Base-by-base conservation (phyloP, 2,329 filamentous ascomycete genomes). In the Ophidiomyces ophidiicola region DNA sequence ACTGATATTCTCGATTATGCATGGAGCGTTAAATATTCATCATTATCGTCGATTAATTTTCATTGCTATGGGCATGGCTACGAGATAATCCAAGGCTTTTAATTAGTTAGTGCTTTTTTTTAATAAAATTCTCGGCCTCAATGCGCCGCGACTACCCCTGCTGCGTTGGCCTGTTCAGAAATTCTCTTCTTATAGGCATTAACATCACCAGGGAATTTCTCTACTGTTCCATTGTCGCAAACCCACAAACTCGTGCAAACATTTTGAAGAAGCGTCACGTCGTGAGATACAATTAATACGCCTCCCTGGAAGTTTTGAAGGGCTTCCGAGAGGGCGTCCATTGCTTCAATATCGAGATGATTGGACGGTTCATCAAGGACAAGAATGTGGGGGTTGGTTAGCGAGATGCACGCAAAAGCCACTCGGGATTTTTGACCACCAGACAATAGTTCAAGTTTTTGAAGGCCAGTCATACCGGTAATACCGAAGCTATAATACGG, bases 351-450 rank as follows among this genome's bases (percentile, higher is more conserved):
- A 75, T 98, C 90, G 53, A 98, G 69, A 63, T 98, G 90, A 69
- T 98, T 98, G 48, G 85, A 94, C 59, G 90, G 90, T 63, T 98
- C 90, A 72, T 98, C 90, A 36, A 98, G 82, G 45, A 98, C 88
- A 32, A 98, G 72, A 49, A 98, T 96, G 57, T 98, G 90, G 12
- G 90, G 90, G 62, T 96, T 94, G 34, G 79, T 84, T 48, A 98
- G 68, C 0, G 86, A 88, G 45, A 98, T 65, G 57, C 88, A 96
- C n/a, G 90, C 88, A 62, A 98, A 98, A 5, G 90, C 90, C 1
- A 98, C 90, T 68, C 90, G 83, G 36, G 87, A 96, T 62, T 98
- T 98, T 58, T 98, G 90, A 68, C 90, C 90, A 71, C 90, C 90
- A 10, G 90, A 98, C 3, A 98, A 66, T 35, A 94, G 64, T 29